A percentile compares a stretch with the other conserved stretches of the same genome.
phyloP scores from a whole-genome alignment of 148 eudicot genomes.

The Suaeda aralocaspica region DNA sequence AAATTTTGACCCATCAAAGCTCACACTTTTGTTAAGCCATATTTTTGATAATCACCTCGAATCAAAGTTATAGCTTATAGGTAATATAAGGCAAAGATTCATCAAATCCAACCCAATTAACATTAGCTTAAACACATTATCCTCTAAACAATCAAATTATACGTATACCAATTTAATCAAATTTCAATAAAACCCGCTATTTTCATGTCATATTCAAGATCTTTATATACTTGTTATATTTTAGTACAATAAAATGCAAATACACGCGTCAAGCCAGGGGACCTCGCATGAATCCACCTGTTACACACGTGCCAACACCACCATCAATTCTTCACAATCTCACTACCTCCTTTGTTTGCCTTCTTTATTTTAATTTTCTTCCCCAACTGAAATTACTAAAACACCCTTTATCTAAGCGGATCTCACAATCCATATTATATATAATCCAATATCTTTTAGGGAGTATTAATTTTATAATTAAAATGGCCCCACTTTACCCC shows the following conservation, averaged over 20 bases:
- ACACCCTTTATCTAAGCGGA: neutral
- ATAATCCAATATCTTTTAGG: conserved; percentile 1
- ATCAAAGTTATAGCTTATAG: no score
- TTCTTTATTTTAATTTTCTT: neutral
- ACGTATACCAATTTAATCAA: no score
- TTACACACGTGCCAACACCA: conserved; percentile 17
- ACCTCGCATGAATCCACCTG: conserved; percentile 11
- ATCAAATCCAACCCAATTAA: no score
- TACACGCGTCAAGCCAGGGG: conserved; percentile 12
- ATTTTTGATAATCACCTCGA: no score
- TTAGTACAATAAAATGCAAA: no score
- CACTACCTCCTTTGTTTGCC: neutral
- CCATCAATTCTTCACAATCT: neutral
- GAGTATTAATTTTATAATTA: neutral
- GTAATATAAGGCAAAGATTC: no score
- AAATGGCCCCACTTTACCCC: neutral
- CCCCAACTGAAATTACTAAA: neutral
- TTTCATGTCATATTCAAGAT: no score
- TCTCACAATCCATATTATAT: neutral
- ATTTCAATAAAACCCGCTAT: neutral
- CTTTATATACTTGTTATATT: no score
- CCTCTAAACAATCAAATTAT: no score
- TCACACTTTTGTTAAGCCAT: no score
- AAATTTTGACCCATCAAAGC: no score
- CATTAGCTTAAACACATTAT: no score